Conservation (phyloP, 1,284 basidiomycete species). For the Uromyces viciae-fabae region DNA sequence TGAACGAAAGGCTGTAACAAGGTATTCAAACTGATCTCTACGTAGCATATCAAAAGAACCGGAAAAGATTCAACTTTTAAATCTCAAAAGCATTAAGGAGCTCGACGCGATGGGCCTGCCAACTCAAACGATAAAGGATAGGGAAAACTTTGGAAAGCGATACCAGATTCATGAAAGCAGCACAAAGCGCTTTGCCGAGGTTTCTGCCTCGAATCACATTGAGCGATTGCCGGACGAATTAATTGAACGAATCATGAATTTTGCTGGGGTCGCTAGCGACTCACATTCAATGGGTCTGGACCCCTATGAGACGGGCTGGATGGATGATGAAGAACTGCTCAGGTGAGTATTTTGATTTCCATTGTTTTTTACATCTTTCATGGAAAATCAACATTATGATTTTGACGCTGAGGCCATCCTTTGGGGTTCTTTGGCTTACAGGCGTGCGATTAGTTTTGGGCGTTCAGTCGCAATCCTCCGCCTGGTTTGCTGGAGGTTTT, state of each 20-base stretch:
- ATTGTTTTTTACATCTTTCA: neutral
- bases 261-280: neutral
- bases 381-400: neutral
- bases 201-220: neutral
- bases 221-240: slow-evolving; percentile 16
- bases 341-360: neutral
- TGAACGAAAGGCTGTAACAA: no score
- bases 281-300: neutral
- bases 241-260: slow-evolving; percentile 13
- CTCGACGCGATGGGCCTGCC: no score
- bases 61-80: no score
- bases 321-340: slow-evolving; percentile 16
- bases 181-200: no score
- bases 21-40: no score
- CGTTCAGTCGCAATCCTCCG: neutral
- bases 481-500: slow-evolving; percentile 23
- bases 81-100: no score
- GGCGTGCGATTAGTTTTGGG: neutral
- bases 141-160: no score
- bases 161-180: no score
- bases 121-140: no score
- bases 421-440: neutral
- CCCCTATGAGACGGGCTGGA: slow-evolving; percentile 21
- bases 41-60: no score
- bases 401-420: neutral